A percentile compares a stretch with the other conserved stretches of the same genome.
These are phyloP conservation scores for Antarctomyces pellizariae DNA, from an alignment of 495 filamentous ascomycete genomes.

Conservation along the genomic window DNA sequence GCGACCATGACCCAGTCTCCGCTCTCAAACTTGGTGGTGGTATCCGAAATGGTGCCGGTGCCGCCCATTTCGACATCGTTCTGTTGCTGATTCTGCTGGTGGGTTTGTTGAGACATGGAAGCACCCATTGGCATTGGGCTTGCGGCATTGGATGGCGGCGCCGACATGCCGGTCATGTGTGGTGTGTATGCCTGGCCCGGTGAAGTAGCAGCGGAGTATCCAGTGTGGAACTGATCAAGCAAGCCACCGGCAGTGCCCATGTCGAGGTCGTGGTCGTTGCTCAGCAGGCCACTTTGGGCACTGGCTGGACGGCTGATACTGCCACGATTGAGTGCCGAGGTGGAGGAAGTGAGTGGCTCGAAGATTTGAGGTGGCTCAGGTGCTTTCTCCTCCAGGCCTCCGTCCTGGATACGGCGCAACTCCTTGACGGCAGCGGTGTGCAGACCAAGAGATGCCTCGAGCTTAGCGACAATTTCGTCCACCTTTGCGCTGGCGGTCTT, in stretches of 20 bases:
- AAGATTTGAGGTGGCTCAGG: conserved; percentile 15
- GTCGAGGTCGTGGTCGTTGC: conserved; percentile 35
- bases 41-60: conserved; percentile 3
- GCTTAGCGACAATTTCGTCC: conserved; percentile 38
- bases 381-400: conserved; percentile 41
- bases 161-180: conserved; percentile 1
- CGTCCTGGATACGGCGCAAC: conserved; percentile 41
- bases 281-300: conserved; percentile 22
- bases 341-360: conserved; percentile 2
- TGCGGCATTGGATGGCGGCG: conserved; percentile 13
- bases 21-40: conserved; percentile 13
- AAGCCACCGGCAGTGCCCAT: conserved; percentile 40
- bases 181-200: conserved; percentile 23
- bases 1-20: conserved; percentile 33
- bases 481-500: conserved; percentile 32
- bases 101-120: conserved; percentile 5
- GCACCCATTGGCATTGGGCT: too few species aligned
- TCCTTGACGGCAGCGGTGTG: conserved; percentile 28
- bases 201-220: conserved; percentile 27
- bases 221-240: conserved; percentile 37
- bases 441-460: conserved; percentile 26
- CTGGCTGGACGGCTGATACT: neutral
- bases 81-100: conserved; percentile 4
- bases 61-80: conserved; percentile 22
- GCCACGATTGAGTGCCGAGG: neutral